Percentiles rank a stretch among this genome's conserved stretches.
These are phyloP conservation scores for Stellera chamaejasme DNA, from an alignment of 345 rosid genomes.

Conservation along the genomic window DNA sequence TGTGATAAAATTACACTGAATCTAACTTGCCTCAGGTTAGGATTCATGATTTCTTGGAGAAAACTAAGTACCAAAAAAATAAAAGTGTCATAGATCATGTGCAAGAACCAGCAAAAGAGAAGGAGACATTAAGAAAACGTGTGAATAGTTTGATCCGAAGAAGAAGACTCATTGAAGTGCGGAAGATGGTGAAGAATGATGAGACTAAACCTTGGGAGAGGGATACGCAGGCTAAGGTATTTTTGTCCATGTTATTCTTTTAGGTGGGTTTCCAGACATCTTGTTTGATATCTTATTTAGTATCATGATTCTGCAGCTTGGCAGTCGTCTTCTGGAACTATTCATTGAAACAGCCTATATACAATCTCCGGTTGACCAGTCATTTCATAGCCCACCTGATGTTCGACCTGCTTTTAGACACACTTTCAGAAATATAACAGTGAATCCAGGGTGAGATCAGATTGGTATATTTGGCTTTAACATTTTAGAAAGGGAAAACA, in stretches of 20 bases:
- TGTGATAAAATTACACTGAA: conserved; percentile 1
- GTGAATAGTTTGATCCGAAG: conserved; percentile 65
- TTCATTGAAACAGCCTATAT: conserved; percentile 78
- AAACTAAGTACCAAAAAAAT: conserved; percentile 37
- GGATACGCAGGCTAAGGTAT: conserved; percentile 83
- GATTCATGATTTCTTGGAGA: conserved; percentile 72
- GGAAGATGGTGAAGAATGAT: conserved; percentile 60
- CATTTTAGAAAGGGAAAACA: background rate
- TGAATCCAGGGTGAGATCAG: conserved; percentile 50
- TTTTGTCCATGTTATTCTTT: conserved; percentile 13
- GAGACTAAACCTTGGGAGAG: conserved; percentile 79
- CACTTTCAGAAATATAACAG: conserved; percentile 44
- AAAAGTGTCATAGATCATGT: conserved; percentile 38
- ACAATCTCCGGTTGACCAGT: conserved; percentile 69
- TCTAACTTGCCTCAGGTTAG: conserved; percentile 45
- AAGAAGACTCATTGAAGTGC: conserved; percentile 57
- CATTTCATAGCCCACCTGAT: conserved; percentile 63
- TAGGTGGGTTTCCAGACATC: conserved; percentile 8
- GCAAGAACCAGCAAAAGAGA: conserved; percentile 43
- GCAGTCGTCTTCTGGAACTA: conserved; percentile 75
- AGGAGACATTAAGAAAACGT: conserved; percentile 57
- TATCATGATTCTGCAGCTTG: conserved; percentile 50
- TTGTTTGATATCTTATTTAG: conserved; percentile 6
- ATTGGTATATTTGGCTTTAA: background rate
- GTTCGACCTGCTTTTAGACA: conserved; percentile 94